These are phyloP conservation scores for Elsinoe perseae DNA, from an alignment of 2,329 filamentous ascomycete genomes.

Conservation along the genomic window DNA sequence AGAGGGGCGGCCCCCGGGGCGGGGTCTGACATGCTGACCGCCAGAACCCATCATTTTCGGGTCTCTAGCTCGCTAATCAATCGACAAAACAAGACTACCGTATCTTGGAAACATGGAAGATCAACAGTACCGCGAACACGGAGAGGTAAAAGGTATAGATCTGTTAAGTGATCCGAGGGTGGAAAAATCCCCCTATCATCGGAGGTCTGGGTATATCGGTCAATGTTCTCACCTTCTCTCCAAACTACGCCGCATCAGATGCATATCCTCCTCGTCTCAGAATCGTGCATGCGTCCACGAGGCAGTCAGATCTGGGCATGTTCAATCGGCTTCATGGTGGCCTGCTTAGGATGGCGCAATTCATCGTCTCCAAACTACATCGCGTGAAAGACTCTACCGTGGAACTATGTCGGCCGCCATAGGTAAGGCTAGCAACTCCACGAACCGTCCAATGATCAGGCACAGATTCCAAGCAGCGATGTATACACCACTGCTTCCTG, in stretches of 20 bases:
- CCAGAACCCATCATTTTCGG: background rate
- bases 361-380: no score
- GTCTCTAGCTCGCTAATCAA: background rate
- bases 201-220: constrained; percentile 2
- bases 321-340: no score
- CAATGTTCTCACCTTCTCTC: background rate
- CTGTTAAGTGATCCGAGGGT: background rate
- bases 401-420: no score
- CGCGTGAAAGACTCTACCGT: no score
- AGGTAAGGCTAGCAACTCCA: no score
- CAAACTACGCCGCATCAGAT: constrained; percentile 5
- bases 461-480: no score
- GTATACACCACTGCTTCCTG: no score
- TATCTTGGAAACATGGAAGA: background rate
- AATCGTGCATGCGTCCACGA: constrained; percentile 96
- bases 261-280: constrained; percentile 16
- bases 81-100: background rate
- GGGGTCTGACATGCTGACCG: constrained; percentile 5
- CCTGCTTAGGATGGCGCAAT: no score
- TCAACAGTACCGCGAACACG: background rate
- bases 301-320: constrained; percentile 86
- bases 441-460: no score
- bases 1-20: no score
- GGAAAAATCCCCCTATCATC: background rate
- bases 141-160: background rate